A percentile compares a stretch with the other conserved stretches of the same genome.
Evolutionary conservation across 306 rosid genomes (phyloP).

Genomic region (Dryas octopetala): DNA sequence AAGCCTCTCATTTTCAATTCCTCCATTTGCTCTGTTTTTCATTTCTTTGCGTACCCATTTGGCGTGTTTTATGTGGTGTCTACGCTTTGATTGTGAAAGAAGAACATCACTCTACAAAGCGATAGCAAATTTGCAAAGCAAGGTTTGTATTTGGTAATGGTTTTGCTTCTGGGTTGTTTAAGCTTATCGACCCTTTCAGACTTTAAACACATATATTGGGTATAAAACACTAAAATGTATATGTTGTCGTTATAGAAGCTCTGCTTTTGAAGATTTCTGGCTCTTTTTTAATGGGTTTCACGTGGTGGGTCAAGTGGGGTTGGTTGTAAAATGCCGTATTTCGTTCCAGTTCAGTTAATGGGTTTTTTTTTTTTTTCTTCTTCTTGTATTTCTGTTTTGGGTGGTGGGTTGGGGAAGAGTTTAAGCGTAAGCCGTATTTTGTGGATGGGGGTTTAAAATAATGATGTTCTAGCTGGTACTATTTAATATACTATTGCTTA

Average conservation of each 20-base stretch:
- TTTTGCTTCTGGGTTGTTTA: neutral
- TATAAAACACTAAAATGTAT: neutral
- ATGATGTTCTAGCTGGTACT: neutral
- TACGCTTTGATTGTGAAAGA: constrained; percentile 17
- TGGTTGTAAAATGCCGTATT: constrained; percentile 16
- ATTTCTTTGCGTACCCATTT: neutral
- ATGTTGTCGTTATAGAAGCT: neutral
- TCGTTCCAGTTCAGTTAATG: constrained; percentile 13
- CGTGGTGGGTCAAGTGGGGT: constrained; percentile 27
- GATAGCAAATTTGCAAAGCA: neutral
- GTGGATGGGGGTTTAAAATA: constrained; percentile 6
- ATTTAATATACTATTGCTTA: constrained; percentile 23
- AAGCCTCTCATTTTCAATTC: constrained; percentile 13
- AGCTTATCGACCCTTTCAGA: neutral
- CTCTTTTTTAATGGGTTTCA: constrained; percentile 16
- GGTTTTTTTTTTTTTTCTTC: neutral
- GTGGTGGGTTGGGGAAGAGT: constrained; percentile 17
- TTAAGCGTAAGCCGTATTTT: neutral
- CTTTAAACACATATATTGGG: neutral
- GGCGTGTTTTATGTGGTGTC: neutral
- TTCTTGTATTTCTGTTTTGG: neutral
- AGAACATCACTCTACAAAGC: neutral
- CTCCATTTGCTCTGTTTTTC: neutral
- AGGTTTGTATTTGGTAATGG: neutral
- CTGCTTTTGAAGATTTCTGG: constrained; percentile 7